phyloP scores from a whole-genome alignment of 805 yeast species.

The Kodamaea fukazawae region DNA sequence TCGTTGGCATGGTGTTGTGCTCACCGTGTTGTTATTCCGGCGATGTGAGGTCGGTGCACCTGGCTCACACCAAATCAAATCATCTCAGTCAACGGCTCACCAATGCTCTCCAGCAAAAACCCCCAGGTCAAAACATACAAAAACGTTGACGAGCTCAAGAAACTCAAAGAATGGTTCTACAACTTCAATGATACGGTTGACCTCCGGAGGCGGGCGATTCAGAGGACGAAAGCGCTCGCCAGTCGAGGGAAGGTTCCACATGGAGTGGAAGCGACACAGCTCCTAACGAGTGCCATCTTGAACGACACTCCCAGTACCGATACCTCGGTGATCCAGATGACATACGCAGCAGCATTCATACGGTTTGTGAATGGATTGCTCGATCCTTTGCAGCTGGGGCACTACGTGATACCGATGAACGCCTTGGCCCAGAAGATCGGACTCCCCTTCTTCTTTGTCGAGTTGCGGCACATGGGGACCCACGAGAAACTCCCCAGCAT shows the following conservation, averaged over 20 bases:
- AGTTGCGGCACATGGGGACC: slow-evolving; percentile 84
- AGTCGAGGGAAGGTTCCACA: slow-evolving; percentile 70
- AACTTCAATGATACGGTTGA: slow-evolving; percentile 27
- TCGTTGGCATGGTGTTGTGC: no score
- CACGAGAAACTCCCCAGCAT: slow-evolving; percentile 81
- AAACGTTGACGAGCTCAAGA: slow-evolving; percentile 41
- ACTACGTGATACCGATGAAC: slow-evolving; percentile 75
- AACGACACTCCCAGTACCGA: slow-evolving; percentile 22
- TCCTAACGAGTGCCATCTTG: slow-evolving; percentile 50
- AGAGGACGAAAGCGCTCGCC: slow-evolving; percentile 49
- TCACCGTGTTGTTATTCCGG: no score
- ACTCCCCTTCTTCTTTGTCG: slow-evolving; percentile 82
- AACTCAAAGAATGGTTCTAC: slow-evolving; percentile 53
- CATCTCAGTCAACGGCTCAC: no score
- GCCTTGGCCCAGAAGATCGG: slow-evolving; percentile 64
- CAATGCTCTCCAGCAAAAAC: slow-evolving; percentile 5
- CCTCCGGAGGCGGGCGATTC: slow-evolving; percentile 44
- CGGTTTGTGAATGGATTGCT: slow-evolving; percentile 88
- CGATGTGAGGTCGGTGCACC: no score
- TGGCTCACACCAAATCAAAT: no score
- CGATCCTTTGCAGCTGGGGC: slow-evolving; percentile 82
- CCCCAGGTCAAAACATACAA: slow-evolving; percentile 11
- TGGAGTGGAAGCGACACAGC: slow-evolving; percentile 64
- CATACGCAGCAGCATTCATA: slow-evolving; percentile 72
- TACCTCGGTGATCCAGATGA: slow-evolving; percentile 40